Conservation (phyloP, 2,329 filamentous ascomycete species). For the Furcasterigmium sp. region DNA sequence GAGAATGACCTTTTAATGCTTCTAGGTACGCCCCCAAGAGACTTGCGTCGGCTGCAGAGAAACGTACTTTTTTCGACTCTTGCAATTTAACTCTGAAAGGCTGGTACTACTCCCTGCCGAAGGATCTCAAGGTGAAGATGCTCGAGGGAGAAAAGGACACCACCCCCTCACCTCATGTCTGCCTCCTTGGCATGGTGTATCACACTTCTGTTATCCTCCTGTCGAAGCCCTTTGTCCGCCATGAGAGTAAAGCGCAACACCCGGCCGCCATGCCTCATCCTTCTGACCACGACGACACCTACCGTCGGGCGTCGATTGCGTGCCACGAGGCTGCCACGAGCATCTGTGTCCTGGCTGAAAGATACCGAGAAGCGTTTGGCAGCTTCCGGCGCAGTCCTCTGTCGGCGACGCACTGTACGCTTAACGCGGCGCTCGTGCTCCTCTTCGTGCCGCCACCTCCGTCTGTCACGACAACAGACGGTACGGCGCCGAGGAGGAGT, state of each 20-base stretch:
- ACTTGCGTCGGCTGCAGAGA: conserved; percentile 11
- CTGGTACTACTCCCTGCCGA: conserved; percentile 27
- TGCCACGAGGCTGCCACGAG: conserved; percentile 17
- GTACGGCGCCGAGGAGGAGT: not conserved
- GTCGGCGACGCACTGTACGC: conserved; percentile 26
- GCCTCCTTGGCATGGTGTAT: conserved; percentile 26
- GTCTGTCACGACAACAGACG: no score
- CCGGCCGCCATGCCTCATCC: not conserved
- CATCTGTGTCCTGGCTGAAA: conserved; percentile 19
- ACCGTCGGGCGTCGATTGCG: not conserved
- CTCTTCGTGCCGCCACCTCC: conserved; percentile 1
- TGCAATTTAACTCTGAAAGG: conserved; percentile 25
- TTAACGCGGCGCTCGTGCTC: conserved; percentile 24
- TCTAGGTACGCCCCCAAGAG: conserved; percentile 25
- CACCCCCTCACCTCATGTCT: conserved; percentile 18
- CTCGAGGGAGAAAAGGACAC: conserved; percentile 16
- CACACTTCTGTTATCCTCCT: conserved; percentile 26
- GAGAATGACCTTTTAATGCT: no score
- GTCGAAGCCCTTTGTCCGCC: conserved; percentile 19
- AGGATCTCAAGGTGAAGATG: conserved; percentile 12
- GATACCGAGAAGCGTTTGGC: conserved; percentile 25
- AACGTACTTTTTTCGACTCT: conserved; percentile 21
- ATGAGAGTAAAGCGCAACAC: not conserved
- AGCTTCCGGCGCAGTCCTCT: conserved; percentile 26
- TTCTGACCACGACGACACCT: not conserved